These are phyloP conservation scores for Cyberlindnera bimundalis DNA, from an alignment of 805 yeast genomes.

Conservation along the genomic window DNA sequence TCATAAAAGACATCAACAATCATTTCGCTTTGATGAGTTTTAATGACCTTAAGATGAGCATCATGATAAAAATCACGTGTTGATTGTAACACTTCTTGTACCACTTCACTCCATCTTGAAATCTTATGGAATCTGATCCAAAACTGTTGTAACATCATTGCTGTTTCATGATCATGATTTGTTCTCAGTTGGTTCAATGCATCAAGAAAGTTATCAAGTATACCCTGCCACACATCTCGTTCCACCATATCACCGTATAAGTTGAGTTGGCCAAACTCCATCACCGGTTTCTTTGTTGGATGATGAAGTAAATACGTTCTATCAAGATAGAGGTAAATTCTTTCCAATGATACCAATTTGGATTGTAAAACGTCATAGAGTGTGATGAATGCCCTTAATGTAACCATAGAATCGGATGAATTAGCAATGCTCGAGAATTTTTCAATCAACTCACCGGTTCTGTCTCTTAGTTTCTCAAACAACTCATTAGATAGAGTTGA, in stretches of 20 bases:
- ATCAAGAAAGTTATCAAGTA: conserved; percentile 5
- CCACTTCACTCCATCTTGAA: conserved; percentile 8
- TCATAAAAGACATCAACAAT: conserved; percentile 8
- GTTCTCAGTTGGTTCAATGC: conserved; percentile 8
- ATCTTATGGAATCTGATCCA: conserved; percentile 7
- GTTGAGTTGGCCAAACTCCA: conserved; percentile 10
- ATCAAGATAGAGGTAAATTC: conserved; percentile 22
- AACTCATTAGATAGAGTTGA: conserved; percentile 16
- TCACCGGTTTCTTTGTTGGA: conserved; percentile 22
- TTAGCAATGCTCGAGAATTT: neutral
- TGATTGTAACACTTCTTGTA: neutral
- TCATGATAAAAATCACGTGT: conserved; percentile 6
- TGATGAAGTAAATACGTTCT: conserved; percentile 27
- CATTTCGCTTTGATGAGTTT: neutral
- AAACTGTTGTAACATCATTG: conserved; percentile 1
- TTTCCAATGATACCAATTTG: conserved; percentile 13
- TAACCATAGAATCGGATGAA: neutral
- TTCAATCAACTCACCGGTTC: conserved; percentile 1
- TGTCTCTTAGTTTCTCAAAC: conserved; percentile 8
- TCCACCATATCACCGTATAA: conserved; percentile 12
- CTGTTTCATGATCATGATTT: neutral
- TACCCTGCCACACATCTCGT: conserved; percentile 7
- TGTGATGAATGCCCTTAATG: conserved; percentile 7
- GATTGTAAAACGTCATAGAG: conserved; percentile 7
- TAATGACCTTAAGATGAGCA: conserved; percentile 6